Conservation (phyloP, 495 filamentous ascomycete genomes). For the Aspergillus incahuasiensis region DNA sequence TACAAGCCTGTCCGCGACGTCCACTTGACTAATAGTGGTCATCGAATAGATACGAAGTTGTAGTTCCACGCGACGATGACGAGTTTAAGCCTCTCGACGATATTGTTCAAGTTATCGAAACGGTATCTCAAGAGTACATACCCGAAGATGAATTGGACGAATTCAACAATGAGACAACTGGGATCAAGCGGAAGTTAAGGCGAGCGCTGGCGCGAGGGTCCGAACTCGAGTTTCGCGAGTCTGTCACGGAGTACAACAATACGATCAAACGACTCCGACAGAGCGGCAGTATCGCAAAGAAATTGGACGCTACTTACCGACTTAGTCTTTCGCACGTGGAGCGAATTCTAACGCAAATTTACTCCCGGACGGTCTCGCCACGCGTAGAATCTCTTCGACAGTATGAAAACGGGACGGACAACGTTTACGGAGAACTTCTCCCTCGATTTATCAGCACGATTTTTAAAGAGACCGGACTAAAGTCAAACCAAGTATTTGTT, state of each 20-base stretch:
- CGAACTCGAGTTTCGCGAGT: slow-evolving; percentile 60
- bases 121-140: slow-evolving; percentile 69
- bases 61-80: slow-evolving; percentile 65
- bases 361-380: slow-evolving; percentile 87
- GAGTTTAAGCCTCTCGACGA: slow-evolving; percentile 84
- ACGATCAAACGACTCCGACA: slow-evolving; percentile 53
- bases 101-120: slow-evolving; percentile 73
- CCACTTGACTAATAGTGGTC: slow-evolving; percentile 5
- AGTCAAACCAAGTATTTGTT: slow-evolving; percentile 77
- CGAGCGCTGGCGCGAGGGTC: slow-evolving; percentile 60
- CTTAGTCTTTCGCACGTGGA: slow-evolving; percentile 67
- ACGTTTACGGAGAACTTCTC: slow-evolving; percentile 90
- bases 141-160: slow-evolving; percentile 56
- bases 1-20: neutral
- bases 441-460: slow-evolving; percentile 77
- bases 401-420: slow-evolving; percentile 82
- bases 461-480: slow-evolving; percentile 72
- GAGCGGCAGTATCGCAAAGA: slow-evolving; percentile 63
- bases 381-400: slow-evolving; percentile 73
- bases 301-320: slow-evolving; percentile 59
- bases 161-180: slow-evolving; percentile 68
- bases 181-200: slow-evolving; percentile 67
- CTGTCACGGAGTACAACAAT: slow-evolving; percentile 72
- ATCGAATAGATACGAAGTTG: slow-evolving; percentile 67
- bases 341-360: slow-evolving; percentile 81